Conservation (phyloP, 331 rosid species). For the Saraca asoca region DNA sequence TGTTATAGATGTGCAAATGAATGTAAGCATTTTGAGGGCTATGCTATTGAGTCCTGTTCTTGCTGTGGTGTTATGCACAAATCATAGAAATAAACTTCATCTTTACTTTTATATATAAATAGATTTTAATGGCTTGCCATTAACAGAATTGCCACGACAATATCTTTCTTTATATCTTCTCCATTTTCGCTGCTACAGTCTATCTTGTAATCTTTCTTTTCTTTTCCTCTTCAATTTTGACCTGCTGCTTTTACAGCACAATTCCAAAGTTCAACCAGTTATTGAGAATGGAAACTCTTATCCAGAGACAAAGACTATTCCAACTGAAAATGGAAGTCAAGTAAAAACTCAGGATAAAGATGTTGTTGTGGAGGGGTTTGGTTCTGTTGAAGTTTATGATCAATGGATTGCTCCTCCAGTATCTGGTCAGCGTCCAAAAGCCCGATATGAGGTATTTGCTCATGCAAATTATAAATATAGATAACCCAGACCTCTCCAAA, state of each 20-base stretch:
- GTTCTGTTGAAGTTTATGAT: conserved; percentile 73
- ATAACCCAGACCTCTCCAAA: conserved; percentile 10
- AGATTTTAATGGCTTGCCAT: conserved; percentile 7
- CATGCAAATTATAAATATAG: conserved; percentile 26
- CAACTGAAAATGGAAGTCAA: conserved; percentile 68
- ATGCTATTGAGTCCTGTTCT: neutral
- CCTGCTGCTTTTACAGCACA: conserved; percentile 49
- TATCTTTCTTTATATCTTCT: conserved; percentile 18
- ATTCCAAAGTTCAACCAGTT: conserved; percentile 64
- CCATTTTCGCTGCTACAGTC: conserved; percentile 15
- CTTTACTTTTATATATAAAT: neutral
- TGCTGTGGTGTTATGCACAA: neutral
- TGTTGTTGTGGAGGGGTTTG: conserved; percentile 71
- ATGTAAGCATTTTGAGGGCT: conserved; percentile 58
- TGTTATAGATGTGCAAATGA: conserved; percentile 79
- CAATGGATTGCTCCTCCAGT: conserved; percentile 79
- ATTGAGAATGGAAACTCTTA: conserved; percentile 70
- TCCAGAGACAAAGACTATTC: conserved; percentile 73
- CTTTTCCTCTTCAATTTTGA: conserved; percentile 20
- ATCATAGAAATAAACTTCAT: conserved; percentile 21
- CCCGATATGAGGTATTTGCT: conserved; percentile 83
- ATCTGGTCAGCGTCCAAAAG: conserved; percentile 73
- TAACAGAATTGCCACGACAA: conserved; percentile 6
- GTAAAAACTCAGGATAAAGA: conserved; percentile 75
- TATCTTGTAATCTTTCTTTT: conserved; percentile 14